Base-by-base conservation (phyloP, 2,329 filamentous ascomycete species). In the Talaromyces sp. region DNA sequence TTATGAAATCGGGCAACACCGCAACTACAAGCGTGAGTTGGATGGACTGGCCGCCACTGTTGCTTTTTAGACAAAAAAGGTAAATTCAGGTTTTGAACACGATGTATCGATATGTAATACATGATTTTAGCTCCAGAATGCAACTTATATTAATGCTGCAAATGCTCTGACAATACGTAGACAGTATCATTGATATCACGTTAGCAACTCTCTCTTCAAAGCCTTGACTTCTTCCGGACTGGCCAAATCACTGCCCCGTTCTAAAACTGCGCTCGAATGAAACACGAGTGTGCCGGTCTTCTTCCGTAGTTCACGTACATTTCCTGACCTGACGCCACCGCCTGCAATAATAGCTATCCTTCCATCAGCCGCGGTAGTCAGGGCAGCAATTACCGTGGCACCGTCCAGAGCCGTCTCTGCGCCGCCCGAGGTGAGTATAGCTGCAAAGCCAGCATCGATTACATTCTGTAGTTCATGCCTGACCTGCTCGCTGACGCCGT, bases 1-100 rank as follows among this genome's bases (percentile, higher is more conserved):
- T 53, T 88, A 81, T 68, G 81, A 85, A 17, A 86, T 95, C 59
- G 84, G 86, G 25, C 83, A 86, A 77, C 91, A 95, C 71, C 84
- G 87, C 69, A 90, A 89, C 72, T 96, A 85, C 77, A 81, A 87
- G 58, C 80, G 91, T 25, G 91, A 96, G 80, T 63, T 89, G 72
- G 86, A 90, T 65, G 91, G 91, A 0, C 73, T 93, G 67, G 84
- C 77, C 58, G 74, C 78, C 2, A 82, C 85, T 80, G 84, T 93
- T 62, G 88, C 90, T 1, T 93, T 88, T 68, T 93, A 85, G 55
- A 36, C 4, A 36, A 22, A 58, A 17, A n/a, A n/a, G 15, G 44
- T 47, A 47, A 25, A 3, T 10, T 1, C 25, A 13, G 9, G 17
- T 8, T 13, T 25, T 47, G 3, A 6, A 15, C 4, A 47, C 4